Base-by-base conservation (phyloP, 2,329 filamentous ascomycete genomes). In the Sporothrix brunneoviolacea region DNA sequence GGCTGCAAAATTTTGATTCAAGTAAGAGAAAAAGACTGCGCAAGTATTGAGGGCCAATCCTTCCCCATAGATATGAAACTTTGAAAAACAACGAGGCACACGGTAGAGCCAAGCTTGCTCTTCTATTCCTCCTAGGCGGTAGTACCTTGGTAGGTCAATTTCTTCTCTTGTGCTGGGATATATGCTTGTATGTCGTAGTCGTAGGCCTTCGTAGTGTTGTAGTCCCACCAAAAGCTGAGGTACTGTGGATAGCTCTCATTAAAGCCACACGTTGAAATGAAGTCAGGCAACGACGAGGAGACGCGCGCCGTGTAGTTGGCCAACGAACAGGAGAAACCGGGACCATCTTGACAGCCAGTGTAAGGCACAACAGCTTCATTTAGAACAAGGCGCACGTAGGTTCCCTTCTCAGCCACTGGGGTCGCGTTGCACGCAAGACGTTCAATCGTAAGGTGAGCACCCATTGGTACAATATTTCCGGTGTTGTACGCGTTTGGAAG, bases 391-490 rank as follows among this genome's bases (percentile, higher is more conserved):
- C 81, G 75, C 40, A 84, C 61, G 51, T 74, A 81, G 16, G 64
- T 69, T 32, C 32, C 51, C 7, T 27, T 30, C 5, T 18, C 22
- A 3, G 43, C 33, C 4, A 22, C 19, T 19, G 40, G 45, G 1
- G 54, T 55, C 19, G 45, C 42, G 37, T 55, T 55, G 59, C 82
- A 85, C 53, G 70, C 76, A 49, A 86, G 64, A 12, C 79, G 71
- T 64, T 86, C 83, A 54, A 85, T 81, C 0, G 78, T 74, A 18
- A 86, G 73, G 3, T 82, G 84, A 2, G 82, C 83, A 10, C 82
- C 71, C 81, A 85, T 85, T 1, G 77, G 74, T 1, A 77, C 72
- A 42, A 80, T 77, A 47, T 74, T 37, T 38, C 27, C 38, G 3
- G 43, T 35, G 45, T 38, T 44, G 42, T 55, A 55, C 2, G 19